Percentiles rank a stretch among this genome's conserved stretches.
phyloP scores from a whole-genome alignment of 805 yeast species.

The Candida piceae region DNA sequence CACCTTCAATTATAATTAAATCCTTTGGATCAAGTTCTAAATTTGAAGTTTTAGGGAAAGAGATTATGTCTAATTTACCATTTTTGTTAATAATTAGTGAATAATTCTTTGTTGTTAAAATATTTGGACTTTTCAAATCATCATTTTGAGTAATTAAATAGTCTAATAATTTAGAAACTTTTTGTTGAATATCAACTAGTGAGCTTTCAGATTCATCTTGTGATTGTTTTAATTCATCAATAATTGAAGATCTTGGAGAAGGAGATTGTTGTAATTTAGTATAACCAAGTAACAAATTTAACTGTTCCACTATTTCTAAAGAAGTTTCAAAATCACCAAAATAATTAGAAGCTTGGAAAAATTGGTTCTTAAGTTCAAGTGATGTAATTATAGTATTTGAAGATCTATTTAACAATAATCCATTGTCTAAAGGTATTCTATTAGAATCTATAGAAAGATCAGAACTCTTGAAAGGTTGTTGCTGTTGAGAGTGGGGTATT shows the following conservation, averaged over 20 bases:
- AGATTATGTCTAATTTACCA: constrained; percentile 57
- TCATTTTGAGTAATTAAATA: constrained; percentile 40
- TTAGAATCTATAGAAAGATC: constrained; percentile 6
- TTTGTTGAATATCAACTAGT: no score
- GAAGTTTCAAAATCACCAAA: constrained; percentile 44
- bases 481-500: not conserved
- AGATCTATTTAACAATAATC: constrained; percentile 50
- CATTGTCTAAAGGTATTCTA: constrained; percentile 49
- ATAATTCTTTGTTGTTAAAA: constrained; percentile 30
- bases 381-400: constrained; percentile 51
- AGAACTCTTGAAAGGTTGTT: not conserved
- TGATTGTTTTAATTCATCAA: no score
- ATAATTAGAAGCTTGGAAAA: constrained; percentile 45
- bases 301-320: constrained; percentile 32
- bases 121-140: constrained; percentile 34
- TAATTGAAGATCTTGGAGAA: constrained; percentile 15
- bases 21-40: constrained; percentile 54
- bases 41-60: constrained; percentile 62
- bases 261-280: constrained; percentile 5
- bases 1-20: constrained; percentile 77
- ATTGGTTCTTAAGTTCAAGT: constrained; percentile 46
- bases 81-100: constrained; percentile 33
- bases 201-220: no score
- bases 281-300: constrained; percentile 26
- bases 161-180: constrained; percentile 30